Percentiles rank a stretch among this genome's conserved stretches.
Conservation (phyloP, 2,329 filamentous ascomycete genomes). For the Beauveria pseudobassiana region DNA sequence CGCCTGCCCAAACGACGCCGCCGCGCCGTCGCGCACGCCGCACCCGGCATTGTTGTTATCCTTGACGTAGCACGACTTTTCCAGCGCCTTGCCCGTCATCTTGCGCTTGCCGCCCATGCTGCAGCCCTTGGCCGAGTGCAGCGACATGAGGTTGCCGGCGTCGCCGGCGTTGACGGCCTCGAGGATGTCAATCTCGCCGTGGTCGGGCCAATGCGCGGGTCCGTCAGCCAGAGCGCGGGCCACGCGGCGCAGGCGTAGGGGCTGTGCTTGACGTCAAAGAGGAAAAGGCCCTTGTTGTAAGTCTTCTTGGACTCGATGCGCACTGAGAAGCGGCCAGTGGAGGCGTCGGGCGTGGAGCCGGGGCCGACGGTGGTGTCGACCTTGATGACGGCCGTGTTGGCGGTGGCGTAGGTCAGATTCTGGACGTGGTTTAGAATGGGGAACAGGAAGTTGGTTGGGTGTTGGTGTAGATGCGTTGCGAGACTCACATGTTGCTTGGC, state of each 20-base stretch:
- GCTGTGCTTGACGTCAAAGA: conserved; percentile 58
- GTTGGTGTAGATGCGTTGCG: not conserved
- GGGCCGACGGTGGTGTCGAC: conserved; percentile 54
- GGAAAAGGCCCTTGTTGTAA: conserved; percentile 57
- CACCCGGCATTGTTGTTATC: conserved; percentile 51
- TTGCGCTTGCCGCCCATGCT: conserved; percentile 47
- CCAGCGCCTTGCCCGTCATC: conserved; percentile 37
- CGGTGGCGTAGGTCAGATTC: conserved; percentile 57
- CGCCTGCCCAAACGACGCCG: conserved; percentile 39
- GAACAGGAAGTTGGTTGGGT: not conserved
- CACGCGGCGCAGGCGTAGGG: conserved; percentile 57
- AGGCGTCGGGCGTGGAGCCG: conserved; percentile 38
- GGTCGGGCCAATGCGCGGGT: conserved; percentile 52
- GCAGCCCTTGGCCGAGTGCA: conserved; percentile 49
- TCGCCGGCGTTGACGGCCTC: conserved; percentile 49
- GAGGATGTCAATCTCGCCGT: conserved; percentile 59
- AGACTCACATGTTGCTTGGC: conserved; percentile 34
- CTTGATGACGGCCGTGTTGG: conserved; percentile 44
- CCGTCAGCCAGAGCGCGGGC: conserved; percentile 60
- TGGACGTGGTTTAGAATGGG: conserved; percentile 17
- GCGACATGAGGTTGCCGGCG: conserved; percentile 50
- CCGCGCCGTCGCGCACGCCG: conserved; percentile 35
- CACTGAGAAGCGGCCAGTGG: conserved; percentile 55
- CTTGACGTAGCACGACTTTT: conserved; percentile 42
- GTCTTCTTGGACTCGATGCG: conserved; percentile 53